These are phyloP conservation scores for Chlorociboria aeruginascens DNA, from an alignment of 495 filamentous ascomycete species.

Conservation along the genomic window DNA sequence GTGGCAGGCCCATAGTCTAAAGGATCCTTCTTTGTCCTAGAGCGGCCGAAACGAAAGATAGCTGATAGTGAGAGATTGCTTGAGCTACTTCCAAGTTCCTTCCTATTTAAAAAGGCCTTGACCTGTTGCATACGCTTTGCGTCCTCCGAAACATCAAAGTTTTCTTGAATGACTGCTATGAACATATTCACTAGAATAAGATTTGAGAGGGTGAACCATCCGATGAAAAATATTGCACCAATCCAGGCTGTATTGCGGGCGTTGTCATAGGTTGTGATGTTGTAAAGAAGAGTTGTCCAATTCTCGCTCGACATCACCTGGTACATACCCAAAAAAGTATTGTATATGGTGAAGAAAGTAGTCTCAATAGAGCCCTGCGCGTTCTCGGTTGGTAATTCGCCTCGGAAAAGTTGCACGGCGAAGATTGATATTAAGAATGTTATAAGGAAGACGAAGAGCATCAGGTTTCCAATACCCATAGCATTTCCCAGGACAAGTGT, in stretches of 20 bases:
- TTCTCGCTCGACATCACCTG: conserved; percentile 95
- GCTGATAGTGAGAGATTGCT: conserved; percentile 77
- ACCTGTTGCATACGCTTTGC: conserved; percentile 96
- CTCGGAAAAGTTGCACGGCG: conserved; percentile 84
- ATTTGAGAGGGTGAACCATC: conserved; percentile 91
- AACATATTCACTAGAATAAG: conserved; percentile 99
- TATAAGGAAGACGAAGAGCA: conserved; percentile 91
- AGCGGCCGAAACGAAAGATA: conserved; percentile 71
- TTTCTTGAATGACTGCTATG: conserved; percentile 99
- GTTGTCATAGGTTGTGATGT: conserved; percentile 55
- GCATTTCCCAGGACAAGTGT: conserved; percentile 80
- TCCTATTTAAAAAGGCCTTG: conserved; percentile 82
- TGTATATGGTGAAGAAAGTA: conserved; percentile 84
- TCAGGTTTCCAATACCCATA: conserved; percentile 85
- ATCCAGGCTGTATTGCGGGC: conserved; percentile 72
- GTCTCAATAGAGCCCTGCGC: conserved; percentile 45
- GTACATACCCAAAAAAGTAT: conserved; percentile 96
- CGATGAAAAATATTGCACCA: conserved; percentile 78
- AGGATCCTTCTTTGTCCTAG: conserved; percentile 58
- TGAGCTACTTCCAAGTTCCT: conserved; percentile 56
- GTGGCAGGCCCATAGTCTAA: conserved; percentile 79
- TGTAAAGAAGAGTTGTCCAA: conserved; percentile 85
- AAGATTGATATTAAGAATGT: conserved; percentile 91
- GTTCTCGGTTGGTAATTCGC: conserved; percentile 56
- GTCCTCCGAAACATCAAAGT: conserved; percentile 98